Conservation (phyloP, 345 rosid genomes). For the Clarkia xantiana region DNA sequence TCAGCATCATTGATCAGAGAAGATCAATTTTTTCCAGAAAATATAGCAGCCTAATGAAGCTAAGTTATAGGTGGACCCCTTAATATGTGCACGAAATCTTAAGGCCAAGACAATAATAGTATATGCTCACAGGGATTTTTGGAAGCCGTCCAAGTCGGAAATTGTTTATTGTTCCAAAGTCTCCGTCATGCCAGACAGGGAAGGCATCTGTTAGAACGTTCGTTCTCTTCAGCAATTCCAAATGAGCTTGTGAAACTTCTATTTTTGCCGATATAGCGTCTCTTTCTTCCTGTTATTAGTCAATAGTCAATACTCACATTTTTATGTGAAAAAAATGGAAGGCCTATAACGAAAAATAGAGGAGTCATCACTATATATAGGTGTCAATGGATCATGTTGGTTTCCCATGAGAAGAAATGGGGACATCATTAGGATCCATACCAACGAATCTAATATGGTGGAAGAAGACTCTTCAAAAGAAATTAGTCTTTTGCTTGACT, state of each 20-base stretch:
- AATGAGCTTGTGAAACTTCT: conserved; percentile 95
- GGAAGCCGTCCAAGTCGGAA: conserved; percentile 96
- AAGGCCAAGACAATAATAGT: no score
- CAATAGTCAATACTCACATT: neutral
- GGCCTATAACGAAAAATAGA: neutral
- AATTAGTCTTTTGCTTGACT: no score
- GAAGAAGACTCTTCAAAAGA: neutral
- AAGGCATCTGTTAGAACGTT: conserved; percentile 87
- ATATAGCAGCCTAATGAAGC: no score
- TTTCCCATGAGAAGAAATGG: no score
- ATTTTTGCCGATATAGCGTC: conserved; percentile 88
- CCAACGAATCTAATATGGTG: no score
- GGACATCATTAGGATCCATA: no score
- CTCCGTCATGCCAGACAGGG: conserved; percentile 89
- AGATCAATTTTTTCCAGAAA: no score
- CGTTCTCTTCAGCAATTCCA: conserved; percentile 77
- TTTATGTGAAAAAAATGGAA: neutral
- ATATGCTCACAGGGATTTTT: conserved; percentile 49
- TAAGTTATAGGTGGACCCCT: no score
- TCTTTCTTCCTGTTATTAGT: conserved; percentile 60
- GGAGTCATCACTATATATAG: neutral
- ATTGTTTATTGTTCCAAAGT: conserved; percentile 95
- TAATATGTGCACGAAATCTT: no score
- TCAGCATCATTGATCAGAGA: no score
- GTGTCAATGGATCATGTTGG: no score